A percentile compares a stretch with the other conserved stretches of the same genome.
Evolutionary conservation across 306 rosid genomes (phyloP).

Genomic region (Vicia faba): DNA sequence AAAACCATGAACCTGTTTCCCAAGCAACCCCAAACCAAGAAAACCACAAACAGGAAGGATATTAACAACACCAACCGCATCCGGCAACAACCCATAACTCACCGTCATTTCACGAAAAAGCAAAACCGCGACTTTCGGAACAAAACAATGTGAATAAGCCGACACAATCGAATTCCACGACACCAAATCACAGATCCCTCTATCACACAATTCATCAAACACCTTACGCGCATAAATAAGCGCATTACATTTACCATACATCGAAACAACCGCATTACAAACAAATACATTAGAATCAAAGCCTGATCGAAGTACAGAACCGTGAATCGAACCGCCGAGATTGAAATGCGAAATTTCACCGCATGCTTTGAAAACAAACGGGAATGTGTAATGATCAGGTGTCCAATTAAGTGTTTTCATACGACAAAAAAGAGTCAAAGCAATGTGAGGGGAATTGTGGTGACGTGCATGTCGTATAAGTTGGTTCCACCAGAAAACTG

Average conservation of each 20-base stretch:
- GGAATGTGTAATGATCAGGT: conserved; percentile 4
- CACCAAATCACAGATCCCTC: conserved; percentile 67
- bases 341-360: background rate
- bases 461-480: background rate
- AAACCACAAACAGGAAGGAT: conserved; percentile 76
- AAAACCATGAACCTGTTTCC: conserved; percentile 71
- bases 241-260: conserved; percentile 70
- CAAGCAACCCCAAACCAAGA: conserved; percentile 44
- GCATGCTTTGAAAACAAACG: conserved; percentile 2
- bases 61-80: conserved; percentile 73
- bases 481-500: background rate
- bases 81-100: conserved; percentile 38
- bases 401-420: background rate
- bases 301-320: background rate
- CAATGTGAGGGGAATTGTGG: background rate
- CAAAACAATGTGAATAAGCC: conserved; percentile 48
- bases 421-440: background rate
- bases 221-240: conserved; percentile 49
- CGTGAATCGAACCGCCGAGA: background rate
- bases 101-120: conserved; percentile 54
- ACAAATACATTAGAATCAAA: conserved; percentile 71
- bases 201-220: conserved; percentile 65
- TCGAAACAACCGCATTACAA: conserved; percentile 69
- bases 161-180: conserved; percentile 83
- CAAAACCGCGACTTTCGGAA: conserved; percentile 44